Base-by-base conservation (phyloP, 768 basidiomycete genomes). In the Boletus rex-veris region DNA sequence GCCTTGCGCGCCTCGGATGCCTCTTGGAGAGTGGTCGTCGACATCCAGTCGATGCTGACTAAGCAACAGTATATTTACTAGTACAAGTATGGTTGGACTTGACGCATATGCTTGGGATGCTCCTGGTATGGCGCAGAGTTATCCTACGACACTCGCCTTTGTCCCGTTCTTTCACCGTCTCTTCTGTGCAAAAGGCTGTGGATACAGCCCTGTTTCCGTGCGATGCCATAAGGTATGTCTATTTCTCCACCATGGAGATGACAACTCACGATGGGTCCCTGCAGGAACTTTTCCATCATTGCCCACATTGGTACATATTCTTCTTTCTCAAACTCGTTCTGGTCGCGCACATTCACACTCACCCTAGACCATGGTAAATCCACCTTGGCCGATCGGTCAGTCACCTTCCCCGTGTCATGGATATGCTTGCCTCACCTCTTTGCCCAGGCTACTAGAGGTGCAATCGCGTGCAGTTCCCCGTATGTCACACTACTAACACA, bases 281-380 rank as follows among this genome's bases (percentile, higher is more conserved):
- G 12, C 54, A 90, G 88, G 49, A 98, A 98, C 70, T 93, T 98
- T 69, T 95, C 93, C 10, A 93, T 98, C 60, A 96, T 98, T 66
- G 94, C 94, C 1, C 95, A 98, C 69, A 97, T 97, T 61, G 93
- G 92, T 85, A n/a, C n/a, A n/a, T n/a, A 64, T 50, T 55, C 30
- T 28, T 36, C 14, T 9, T 28, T 10, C 28, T 38, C 15, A 0
- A 16, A 8, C 33, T 7, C 21, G 8, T 15, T 16, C 28, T 21
- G 31, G 19, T 41, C 57, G 16, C 28, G 10, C 12, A 3, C 31
- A 6, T 58, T 68, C 48, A 52, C 48, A 16, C 35, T 45, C 12
- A 38, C 24, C 47, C n/a, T 53, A 88, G 90, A 97, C 71, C 95
- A 97, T 71, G 96, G 96, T 48, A 98, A 98, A 77, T 94, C 92